phyloP scores from a whole-genome alignment of 2,329 filamentous ascomycete species.

The Teratosphaeria zuluensis region DNA sequence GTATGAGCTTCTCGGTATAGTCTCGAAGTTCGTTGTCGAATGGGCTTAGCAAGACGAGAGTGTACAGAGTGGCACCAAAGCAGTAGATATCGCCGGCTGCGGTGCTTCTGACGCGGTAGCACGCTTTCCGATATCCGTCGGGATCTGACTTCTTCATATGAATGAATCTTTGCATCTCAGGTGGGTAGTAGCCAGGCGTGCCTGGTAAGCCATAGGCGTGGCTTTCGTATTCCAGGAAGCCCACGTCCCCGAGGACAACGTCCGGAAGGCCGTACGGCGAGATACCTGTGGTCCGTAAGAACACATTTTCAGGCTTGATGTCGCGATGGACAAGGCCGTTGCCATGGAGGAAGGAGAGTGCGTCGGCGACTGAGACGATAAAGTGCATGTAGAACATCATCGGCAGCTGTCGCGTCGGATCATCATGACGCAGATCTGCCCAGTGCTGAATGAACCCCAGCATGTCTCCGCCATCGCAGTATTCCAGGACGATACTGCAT shows the following conservation, averaged over 20 bases:
- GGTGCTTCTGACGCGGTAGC: slow-evolving; percentile 6
- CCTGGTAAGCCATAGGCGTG: slow-evolving; percentile 5
- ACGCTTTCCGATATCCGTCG: not conserved
- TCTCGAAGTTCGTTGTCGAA: slow-evolving; percentile 1
- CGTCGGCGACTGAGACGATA: slow-evolving; percentile 16
- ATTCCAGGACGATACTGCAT: not conserved
- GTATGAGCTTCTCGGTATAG: not conserved
- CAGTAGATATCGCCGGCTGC: slow-evolving; percentile 15
- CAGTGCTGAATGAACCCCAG: not conserved
- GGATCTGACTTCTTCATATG: slow-evolving; percentile 6
- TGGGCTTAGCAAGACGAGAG: slow-evolving; percentile 6
- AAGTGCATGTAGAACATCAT: slow-evolving; percentile 15
- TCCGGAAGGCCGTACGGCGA: slow-evolving; percentile 9
- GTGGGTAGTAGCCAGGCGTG: slow-evolving; percentile 8
- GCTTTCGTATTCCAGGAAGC: slow-evolving; percentile 3
- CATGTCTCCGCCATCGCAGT: not conserved
- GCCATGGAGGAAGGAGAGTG: slow-evolving; percentile 19
- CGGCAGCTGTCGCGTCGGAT: not conserved
- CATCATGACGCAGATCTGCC: not conserved
- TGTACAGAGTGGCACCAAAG: slow-evolving; percentile 15
- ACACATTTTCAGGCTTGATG: slow-evolving; percentile 17
- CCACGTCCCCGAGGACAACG: slow-evolving; percentile 18
- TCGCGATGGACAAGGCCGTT: slow-evolving; percentile 15
- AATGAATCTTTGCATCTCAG: not conserved
- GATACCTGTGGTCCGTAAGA: slow-evolving; percentile 9